phyloP scores from a whole-genome alignment of 106 monocot species.

The Acorus calamus region DNA sequence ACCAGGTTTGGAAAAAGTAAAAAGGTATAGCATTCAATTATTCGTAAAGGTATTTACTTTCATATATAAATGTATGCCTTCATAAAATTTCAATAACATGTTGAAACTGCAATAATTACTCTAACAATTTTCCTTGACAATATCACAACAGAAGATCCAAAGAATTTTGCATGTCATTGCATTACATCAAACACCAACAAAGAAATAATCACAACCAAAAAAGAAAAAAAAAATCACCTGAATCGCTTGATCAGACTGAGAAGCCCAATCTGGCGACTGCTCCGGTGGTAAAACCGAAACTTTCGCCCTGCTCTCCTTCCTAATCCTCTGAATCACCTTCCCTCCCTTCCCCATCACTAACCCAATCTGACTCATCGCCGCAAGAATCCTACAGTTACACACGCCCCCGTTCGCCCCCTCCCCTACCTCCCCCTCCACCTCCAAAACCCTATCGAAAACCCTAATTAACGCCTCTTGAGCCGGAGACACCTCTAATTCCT shows the following conservation, averaged over 20 bases:
- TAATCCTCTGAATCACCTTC: conserved; percentile 1
- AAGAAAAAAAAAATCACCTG: neutral
- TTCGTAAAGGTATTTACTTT: no score
- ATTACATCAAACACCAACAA: no score
- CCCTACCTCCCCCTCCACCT: conserved; percentile 1
- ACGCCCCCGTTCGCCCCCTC: neutral
- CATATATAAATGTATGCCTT: no score
- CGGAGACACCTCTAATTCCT: conserved; percentile 3
- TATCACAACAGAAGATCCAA: no score
- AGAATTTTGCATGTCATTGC: no score
- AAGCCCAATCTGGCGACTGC: conserved; percentile 5
- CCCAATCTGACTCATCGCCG: neutral
- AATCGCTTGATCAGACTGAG: conserved; percentile 7
- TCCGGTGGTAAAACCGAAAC: conserved; percentile 6
- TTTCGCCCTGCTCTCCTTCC: neutral
- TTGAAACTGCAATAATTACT: no score
- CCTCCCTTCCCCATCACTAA: conserved; percentile 9
- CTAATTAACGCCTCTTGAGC: conserved; percentile 8
- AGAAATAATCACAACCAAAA: no score
- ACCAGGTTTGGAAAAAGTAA: no score
- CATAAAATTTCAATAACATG: no score
- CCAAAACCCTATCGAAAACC: conserved; percentile 7
- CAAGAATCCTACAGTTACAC: conserved; percentile 1
- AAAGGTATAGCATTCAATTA: no score
- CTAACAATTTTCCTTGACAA: no score